Conservation (phyloP, 768 basidiomycete genomes). For the Auriscalpium microsporum region DNA sequence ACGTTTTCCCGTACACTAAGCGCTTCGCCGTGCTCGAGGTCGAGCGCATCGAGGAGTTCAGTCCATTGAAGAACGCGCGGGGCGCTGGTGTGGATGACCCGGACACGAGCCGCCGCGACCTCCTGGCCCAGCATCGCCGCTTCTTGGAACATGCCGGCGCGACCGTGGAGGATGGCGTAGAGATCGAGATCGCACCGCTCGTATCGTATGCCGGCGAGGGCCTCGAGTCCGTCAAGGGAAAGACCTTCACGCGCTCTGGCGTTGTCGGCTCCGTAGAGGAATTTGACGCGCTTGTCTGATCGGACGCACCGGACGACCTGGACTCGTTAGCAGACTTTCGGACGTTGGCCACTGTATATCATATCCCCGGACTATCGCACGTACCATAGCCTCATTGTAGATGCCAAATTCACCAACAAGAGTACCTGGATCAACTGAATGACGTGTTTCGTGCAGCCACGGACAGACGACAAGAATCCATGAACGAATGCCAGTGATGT, state of each 20-base stretch:
- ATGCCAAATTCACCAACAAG: too few species aligned
- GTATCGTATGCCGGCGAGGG: slow-evolving; percentile 93
- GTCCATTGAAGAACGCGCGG: slow-evolving; percentile 95
- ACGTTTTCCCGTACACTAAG: slow-evolving; percentile 91
- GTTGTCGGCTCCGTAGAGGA: slow-evolving; percentile 57
- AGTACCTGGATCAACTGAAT: too few species aligned
- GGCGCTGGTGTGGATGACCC: slow-evolving; percentile 87
- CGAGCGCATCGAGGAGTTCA: slow-evolving; percentile 83
- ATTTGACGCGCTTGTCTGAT: slow-evolving; percentile 54
- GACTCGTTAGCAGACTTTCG: too few species aligned
- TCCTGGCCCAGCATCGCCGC: slow-evolving; percentile 78
- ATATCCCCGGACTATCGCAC: too few species aligned
- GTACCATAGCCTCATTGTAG: too few species aligned
- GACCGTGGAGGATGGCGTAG: slow-evolving; percentile 56
- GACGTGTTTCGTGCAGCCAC: too few species aligned
- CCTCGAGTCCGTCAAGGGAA: slow-evolving; percentile 67
- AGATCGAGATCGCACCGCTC: slow-evolving; percentile 86
- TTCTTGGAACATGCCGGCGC: slow-evolving; percentile 82
- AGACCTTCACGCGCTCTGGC: slow-evolving; percentile 70
- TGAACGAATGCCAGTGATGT: too few species aligned
- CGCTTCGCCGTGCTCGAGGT: slow-evolving; percentile 85
- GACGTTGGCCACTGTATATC: too few species aligned
- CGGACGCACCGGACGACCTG: neutral
- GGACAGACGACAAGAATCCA: too few species aligned
- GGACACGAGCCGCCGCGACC: slow-evolving; percentile 81